phyloP scores from a whole-genome alignment of 2,329 filamentous ascomycete genomes.

The Aspergillus quadricinctus region DNA sequence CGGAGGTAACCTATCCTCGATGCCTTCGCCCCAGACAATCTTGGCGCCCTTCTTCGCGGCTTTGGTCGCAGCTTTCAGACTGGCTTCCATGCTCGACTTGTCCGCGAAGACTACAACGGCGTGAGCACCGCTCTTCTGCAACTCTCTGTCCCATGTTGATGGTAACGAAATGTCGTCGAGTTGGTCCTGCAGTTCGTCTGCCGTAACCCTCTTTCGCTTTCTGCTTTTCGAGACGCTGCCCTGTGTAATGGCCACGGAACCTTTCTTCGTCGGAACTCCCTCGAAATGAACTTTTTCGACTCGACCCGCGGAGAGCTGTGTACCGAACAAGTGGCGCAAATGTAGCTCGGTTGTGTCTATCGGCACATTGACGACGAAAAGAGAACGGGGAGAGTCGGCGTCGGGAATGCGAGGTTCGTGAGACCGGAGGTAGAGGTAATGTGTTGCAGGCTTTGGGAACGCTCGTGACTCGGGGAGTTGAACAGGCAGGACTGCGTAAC shows the following conservation, averaged over 20 bases:
- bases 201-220: slow-evolving; percentile 53
- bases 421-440: slow-evolving; percentile 81
- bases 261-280: slow-evolving; percentile 34
- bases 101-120: slow-evolving; percentile 84
- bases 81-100: slow-evolving; percentile 68
- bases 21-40: slow-evolving; percentile 64
- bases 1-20: slow-evolving; percentile 53
- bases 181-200: slow-evolving; percentile 49
- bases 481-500: slow-evolving; percentile 67
- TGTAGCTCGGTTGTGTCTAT: slow-evolving; percentile 75
- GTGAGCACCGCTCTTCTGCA: slow-evolving; percentile 70
- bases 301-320: slow-evolving; percentile 69
- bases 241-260: slow-evolving; percentile 15
- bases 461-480: slow-evolving; percentile 60
- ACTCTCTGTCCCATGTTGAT: slow-evolving; percentile 64
- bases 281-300: slow-evolving; percentile 78
- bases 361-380: slow-evolving; percentile 90
- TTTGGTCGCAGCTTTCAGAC: slow-evolving; percentile 69
- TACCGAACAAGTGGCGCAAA: slow-evolving; percentile 69
- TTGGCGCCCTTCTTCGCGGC: slow-evolving; percentile 54
- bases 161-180: slow-evolving; percentile 63
- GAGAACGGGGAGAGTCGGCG: slow-evolving; percentile 67
- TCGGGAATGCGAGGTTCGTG: slow-evolving; percentile 77
- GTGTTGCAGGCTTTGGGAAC: slow-evolving; percentile 59
- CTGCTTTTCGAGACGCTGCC: slow-evolving; percentile 32